Percentiles rank a stretch among this genome's conserved stretches.
These are phyloP conservation scores for Cryphonectria japonica DNA, from an alignment of 2,329 filamentous ascomycete species.

Conservation along the genomic window DNA sequence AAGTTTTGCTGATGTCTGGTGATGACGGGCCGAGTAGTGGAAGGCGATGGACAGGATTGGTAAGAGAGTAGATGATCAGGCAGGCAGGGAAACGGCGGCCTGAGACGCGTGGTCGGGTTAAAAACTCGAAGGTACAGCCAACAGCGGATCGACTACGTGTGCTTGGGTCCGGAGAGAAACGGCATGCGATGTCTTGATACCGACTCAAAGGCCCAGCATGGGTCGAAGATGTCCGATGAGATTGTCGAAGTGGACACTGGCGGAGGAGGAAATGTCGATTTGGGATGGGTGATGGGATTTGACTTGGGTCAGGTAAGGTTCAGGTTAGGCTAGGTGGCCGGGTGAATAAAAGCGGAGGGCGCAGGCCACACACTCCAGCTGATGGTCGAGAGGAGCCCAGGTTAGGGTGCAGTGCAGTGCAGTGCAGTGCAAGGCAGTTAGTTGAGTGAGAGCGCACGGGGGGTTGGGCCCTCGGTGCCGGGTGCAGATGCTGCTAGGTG, in stretches of 20 bases:
- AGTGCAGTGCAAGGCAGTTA: not conserved
- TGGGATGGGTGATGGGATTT: slow-evolving; percentile 2
- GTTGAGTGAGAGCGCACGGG: not conserved
- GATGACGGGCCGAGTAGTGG: not conserved
- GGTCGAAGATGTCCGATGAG: not conserved
- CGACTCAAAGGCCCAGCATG: not conserved
- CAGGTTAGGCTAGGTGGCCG: slow-evolving; percentile 9
- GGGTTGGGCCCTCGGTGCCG: not conserved
- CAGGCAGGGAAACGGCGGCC: not conserved
- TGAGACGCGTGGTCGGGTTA: slow-evolving; percentile 2
- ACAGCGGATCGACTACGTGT: not conserved
- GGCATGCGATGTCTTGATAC: slow-evolving; percentile 1
- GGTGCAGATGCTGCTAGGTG: not conserved
- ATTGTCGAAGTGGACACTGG: slow-evolving; percentile 11
- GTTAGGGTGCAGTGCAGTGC: slow-evolving; percentile 4
- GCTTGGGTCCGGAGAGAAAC: not conserved
- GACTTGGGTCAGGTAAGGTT: slow-evolving; percentile 8
- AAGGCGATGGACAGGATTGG: not conserved
- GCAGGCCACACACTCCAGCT: not conserved
- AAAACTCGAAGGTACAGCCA: not conserved
- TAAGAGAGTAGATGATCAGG: not conserved
- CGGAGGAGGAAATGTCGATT: slow-evolving; percentile 10
- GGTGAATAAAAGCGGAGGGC: slow-evolving; percentile 12
- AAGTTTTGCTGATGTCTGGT: slow-evolving; percentile 3
- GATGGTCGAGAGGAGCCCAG: slow-evolving; percentile 6